Base-by-base conservation (phyloP, 225 moss, liverwort and hornwort species). In the Rhytidiadelphus loreus region DNA sequence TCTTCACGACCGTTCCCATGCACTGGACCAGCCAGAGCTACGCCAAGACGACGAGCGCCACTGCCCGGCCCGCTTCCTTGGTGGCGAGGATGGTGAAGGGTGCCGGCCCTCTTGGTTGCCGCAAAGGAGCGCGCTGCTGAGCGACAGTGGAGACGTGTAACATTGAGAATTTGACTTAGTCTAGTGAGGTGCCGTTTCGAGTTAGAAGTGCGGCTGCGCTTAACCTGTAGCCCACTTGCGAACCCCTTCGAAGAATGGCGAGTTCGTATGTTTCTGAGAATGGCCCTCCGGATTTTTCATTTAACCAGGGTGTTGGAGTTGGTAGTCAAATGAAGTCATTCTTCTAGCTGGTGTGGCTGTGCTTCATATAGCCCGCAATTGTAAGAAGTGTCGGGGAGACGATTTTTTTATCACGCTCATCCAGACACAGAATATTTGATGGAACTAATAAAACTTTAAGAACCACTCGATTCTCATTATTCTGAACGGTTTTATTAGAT, bases 21-120 rank as follows among this genome's bases (percentile, higher is more conserved):
- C 43, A 56, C 25, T 86, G 86, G 81, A 43, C 71, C 21, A 66
- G 60, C 11, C 81, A 87, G 63, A 75, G 85, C 33, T 89, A 91
- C 73, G 37, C 87, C 3, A 85, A 87, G 60, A 65, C 93, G 15
- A 5, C 24, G 32, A 92, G 93, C 83, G 74, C 86, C n/a, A 73
- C 20, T 7, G 85, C 90, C 5, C 87, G 82, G 0, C 90, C 90
- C 1, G 85, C 57, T 0, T 77, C 62, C 9, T 44, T 87, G 88
- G 90, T 90, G n/a, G 19, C 74, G 14, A 15, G 1, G 11, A 92
- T 93, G 84, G 88, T 88, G 35, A 75, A 86, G 4, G 69, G 60
- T 23, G 91, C 92, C 2, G 92, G 90, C 1, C 92, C 89, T 6
- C 88, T 92, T 28, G 19, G 5, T 9, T 92, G 91, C 26, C 84